Base-by-base conservation (phyloP, 1,139 yeast genomes). In the Hyphopichia burtonii region DNA sequence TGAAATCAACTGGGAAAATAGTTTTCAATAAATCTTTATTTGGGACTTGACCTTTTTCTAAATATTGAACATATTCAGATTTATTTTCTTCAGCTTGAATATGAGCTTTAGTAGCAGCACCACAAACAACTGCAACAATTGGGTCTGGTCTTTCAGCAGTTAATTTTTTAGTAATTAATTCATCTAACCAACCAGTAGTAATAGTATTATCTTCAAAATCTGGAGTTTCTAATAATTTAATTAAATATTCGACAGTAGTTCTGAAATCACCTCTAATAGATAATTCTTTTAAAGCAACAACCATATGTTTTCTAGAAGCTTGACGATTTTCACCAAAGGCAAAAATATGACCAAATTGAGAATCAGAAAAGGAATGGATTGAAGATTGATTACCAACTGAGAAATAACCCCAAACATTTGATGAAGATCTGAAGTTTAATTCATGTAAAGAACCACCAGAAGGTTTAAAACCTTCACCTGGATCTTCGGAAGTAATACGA, bases 331-430 rank as follows among this genome's bases (percentile, higher is more conserved):
- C 99, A 63, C 99, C 99, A 68, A 91, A 94, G 33, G 99, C 98
- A 63, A 93, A 93, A 52, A 93, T 93, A 65, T 93, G 99, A 62
- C 99, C 99, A 59, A 93, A 93, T 69, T 93, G 99, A 41, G 99
- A 91, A 66, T 93, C 99, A 22, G 96, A 86, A 72, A 90, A 93
- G 4, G 97, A 90, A 70, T 93, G 99, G 59, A 93, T 94, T 42
- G 96, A 93, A 49, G 98, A 96, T 65, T 89, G 94, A 66, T 88
- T 90, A 56, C 95, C 91, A 43, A 93, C 98, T 14, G 96, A 88
- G 79, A 93, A 93, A 66, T 93, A 93, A 74, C 99, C 99, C 99
- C 99, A 93, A 40, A 93, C 99, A 57, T 93, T 93, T 17, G 97
- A 89, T 34, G 96, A 86, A 3, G 99, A 93, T 65, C 98, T 81